A percentile compares a stretch with the other conserved stretches of the same genome.
phyloP scores from a whole-genome alignment of 2,329 filamentous ascomycete genomes.

The Colletotrichum chlorophyti region DNA sequence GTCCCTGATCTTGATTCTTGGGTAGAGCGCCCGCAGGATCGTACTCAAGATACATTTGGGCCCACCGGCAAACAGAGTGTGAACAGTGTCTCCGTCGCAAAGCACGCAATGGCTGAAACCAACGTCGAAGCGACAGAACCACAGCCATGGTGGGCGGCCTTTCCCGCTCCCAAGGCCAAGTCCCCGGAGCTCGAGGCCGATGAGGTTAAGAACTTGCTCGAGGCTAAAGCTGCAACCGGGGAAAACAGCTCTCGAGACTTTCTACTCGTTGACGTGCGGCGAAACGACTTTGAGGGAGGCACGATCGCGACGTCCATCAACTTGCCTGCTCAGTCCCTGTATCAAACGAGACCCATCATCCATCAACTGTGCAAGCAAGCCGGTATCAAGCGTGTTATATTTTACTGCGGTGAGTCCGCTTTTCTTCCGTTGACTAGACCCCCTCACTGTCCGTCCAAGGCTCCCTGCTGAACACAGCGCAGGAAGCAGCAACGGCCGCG shows the following conservation, averaged over 20 bases:
- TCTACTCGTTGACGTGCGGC: conserved; percentile 59
- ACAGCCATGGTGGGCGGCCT: conserved; percentile 46
- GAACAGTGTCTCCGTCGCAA: too few species aligned
- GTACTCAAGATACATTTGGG: too few species aligned
- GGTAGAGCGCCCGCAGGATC: too few species aligned
- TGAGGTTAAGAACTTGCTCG: conserved; percentile 49
- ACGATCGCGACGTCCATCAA: conserved; percentile 66
- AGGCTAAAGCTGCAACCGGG: conserved; percentile 40
- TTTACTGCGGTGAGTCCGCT: conserved; percentile 57
- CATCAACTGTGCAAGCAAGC: conserved; percentile 58
- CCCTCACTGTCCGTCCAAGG: neutral
- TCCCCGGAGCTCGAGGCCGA: conserved; percentile 45
- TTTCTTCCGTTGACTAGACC: neutral
- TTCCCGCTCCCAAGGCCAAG: conserved; percentile 50
- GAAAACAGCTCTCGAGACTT: conserved; percentile 42
- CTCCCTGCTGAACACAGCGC: conserved; percentile 4
- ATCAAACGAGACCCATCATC: conserved; percentile 54
- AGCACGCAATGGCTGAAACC: conserved; percentile 13
- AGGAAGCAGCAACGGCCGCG: conserved; percentile 60
- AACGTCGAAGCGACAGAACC: neutral
- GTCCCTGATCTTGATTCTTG: too few species aligned
- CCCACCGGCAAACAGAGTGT: too few species aligned
- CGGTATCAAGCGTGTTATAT: conserved; percentile 55
- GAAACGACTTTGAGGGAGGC: conserved; percentile 63
- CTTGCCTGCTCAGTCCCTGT: conserved; percentile 61